phyloP scores from a whole-genome alignment of 345 rosid genomes.

The Bruguiera parviflora region DNA sequence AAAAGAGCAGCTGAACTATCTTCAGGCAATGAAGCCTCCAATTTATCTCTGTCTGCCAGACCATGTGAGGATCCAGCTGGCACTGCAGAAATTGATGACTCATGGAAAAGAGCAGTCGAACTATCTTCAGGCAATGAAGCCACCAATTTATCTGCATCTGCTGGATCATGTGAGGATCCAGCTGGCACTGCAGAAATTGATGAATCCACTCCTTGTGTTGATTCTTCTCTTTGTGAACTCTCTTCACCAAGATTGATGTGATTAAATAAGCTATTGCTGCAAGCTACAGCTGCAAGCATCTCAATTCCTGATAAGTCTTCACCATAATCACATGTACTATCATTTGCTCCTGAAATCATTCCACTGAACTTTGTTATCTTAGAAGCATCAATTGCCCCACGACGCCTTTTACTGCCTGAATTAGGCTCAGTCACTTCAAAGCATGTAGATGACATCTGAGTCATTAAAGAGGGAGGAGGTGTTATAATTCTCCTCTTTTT shows the following conservation, averaged over 20 bases:
- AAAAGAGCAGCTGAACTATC: constrained; percentile 12
- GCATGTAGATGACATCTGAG: constrained; percentile 10
- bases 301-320: constrained; percentile 60
- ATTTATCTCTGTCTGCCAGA: constrained; percentile 17
- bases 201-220: constrained; percentile 14
- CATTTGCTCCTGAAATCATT: constrained; percentile 11
- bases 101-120: constrained; percentile 12
- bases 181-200: constrained; percentile 14
- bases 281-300: constrained; percentile 56
- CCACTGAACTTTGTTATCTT: constrained; percentile 4
- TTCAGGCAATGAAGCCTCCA: constrained; percentile 23
- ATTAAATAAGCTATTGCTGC: constrained; percentile 32
- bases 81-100: constrained; percentile 9
- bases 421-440: constrained; percentile 21
- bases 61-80: constrained; percentile 15
- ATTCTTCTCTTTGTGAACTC: constrained; percentile 13
- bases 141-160: constrained; percentile 17
- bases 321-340: constrained; percentile 21
- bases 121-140: constrained; percentile 25
- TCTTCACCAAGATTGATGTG: constrained; percentile 20
- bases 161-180: constrained; percentile 16
- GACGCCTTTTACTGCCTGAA: constrained; percentile 5
- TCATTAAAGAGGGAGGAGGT: constrained; percentile 28
- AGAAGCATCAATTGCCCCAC: constrained; percentile 8
- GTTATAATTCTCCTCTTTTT: constrained; percentile 46